phyloP scores from a whole-genome alignment of 2,329 filamentous ascomycete species.

The Neofusicoccum parvum region DNA sequence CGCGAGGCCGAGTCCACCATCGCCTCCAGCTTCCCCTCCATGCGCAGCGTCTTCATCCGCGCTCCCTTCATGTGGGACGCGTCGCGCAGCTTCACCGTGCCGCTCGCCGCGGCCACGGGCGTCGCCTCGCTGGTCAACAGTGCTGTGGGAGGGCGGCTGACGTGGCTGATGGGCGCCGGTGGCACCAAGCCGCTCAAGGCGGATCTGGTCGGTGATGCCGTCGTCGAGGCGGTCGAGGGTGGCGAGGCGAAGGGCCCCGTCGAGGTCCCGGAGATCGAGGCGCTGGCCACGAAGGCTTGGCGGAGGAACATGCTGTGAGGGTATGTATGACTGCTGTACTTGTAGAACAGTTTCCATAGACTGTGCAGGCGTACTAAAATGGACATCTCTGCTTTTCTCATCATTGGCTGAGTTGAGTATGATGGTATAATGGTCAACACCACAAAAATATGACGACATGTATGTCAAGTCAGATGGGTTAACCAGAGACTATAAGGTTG shows the following conservation, averaged over 20 bases:
- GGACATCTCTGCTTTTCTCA: not conserved
- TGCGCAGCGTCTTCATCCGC: constrained; percentile 81
- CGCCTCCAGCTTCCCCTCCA: constrained; percentile 67
- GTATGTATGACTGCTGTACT: not conserved
- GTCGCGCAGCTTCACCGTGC: constrained; percentile 78
- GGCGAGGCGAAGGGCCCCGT: constrained; percentile 72
- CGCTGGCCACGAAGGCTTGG: constrained; percentile 80
- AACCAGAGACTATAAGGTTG: too few species aligned
- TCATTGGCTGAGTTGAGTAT: too few species aligned
- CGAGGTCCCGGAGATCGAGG: constrained; percentile 78
- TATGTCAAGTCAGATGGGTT: too few species aligned
- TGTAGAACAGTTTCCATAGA: not conserved
- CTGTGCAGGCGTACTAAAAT: not conserved
- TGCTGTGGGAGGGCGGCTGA: constrained; percentile 73
- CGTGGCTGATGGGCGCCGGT: constrained; percentile 76
- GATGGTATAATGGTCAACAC: too few species aligned
- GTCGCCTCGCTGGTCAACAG: constrained; percentile 76
- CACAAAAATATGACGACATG: too few species aligned
- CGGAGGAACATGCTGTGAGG: constrained; percentile 80
- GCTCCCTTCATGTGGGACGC: constrained; percentile 89
- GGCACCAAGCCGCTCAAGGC: constrained; percentile 85
- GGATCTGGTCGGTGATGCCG: constrained; percentile 83
- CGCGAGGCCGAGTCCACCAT: constrained; percentile 83
- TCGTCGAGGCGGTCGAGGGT: constrained; percentile 83
- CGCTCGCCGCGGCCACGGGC: constrained; percentile 76